Conservation (phyloP, 2,329 filamentous ascomycete species). For the Penicillium sclerotiorum region DNA sequence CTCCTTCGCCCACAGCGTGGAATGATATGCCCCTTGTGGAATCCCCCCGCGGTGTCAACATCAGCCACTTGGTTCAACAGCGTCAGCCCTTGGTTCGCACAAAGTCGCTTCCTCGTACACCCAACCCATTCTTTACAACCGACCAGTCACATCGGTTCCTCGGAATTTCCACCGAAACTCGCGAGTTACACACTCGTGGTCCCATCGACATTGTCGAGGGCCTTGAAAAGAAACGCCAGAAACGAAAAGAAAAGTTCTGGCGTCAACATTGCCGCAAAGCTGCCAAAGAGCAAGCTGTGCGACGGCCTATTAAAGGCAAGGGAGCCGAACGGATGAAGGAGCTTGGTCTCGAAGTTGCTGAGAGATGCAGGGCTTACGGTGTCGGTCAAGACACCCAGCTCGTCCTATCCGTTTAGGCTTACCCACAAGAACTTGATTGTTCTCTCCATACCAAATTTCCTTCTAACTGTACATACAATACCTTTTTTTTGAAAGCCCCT, state of each 20-base stretch:
- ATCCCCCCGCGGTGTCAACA: constrained; percentile 52
- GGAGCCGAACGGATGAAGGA: constrained; percentile 93
- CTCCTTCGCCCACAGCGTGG: constrained; percentile 42
- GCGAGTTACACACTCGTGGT: constrained; percentile 74
- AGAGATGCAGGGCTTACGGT: constrained; percentile 72
- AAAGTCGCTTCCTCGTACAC: constrained; percentile 81
- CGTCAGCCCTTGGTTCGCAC: constrained; percentile 73
- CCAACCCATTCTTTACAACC: constrained; percentile 65
- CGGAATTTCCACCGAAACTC: constrained; percentile 40
- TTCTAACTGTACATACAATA: constrained; percentile 25
- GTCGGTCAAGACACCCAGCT: constrained; percentile 58
- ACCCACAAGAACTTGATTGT: constrained; percentile 18
- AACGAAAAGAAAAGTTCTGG: constrained; percentile 88
- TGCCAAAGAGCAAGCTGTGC: constrained; percentile 66
- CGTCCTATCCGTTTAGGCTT: constrained; percentile 68
- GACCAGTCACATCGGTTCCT: constrained; percentile 34
- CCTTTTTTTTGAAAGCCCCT: constrained; percentile 4
- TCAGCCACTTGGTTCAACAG: constrained; percentile 58
- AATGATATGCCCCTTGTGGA: constrained; percentile 44
- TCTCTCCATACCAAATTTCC: constrained; percentile 22
- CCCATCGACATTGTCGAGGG: constrained; percentile 98
- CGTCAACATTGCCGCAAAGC: constrained; percentile 86
- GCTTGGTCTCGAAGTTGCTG: constrained; percentile 84
- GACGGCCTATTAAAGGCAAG: constrained; percentile 72
- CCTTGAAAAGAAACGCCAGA: constrained; percentile 88